Percentiles rank a stretch among this genome's conserved stretches.
Evolutionary conservation across 441 rosid genomes (phyloP).

Genomic region (Adansonia gregorii): DNA sequence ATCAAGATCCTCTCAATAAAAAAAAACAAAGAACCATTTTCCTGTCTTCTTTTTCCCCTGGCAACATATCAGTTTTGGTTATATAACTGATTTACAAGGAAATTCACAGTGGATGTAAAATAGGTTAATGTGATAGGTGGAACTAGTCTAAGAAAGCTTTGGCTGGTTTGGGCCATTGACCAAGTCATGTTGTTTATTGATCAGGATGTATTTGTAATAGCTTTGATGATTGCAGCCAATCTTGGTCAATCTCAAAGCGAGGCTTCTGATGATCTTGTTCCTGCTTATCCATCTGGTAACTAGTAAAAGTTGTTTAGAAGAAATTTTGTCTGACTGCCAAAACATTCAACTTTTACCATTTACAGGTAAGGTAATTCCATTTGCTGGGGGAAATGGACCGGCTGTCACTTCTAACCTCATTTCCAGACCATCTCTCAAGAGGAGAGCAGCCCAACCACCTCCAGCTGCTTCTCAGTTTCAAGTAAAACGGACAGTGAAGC

Average conservation of each 20-base stretch:
- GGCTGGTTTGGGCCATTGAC: background rate
- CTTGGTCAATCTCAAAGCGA: conserved; percentile 29
- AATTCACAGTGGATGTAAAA: background rate
- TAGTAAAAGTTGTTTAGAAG: background rate
- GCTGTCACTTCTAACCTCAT: conserved; percentile 15
- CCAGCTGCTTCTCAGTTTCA: conserved; percentile 10
- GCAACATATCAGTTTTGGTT: background rate
- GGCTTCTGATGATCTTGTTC: conserved; percentile 16
- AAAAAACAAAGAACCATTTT: conserved; percentile 4
- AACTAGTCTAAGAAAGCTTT: background rate
- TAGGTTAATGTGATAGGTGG: background rate
- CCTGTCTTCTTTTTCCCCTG: background rate
- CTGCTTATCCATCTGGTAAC: conserved; percentile 27
- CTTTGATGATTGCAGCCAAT: conserved; percentile 26
- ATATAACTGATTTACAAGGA: background rate
- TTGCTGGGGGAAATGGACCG: conserved; percentile 16
- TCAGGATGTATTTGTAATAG: conserved; percentile 2
- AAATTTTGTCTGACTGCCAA: background rate
- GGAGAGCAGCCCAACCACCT: conserved; percentile 21
- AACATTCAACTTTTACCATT: conserved; percentile 4
- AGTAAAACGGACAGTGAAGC: conserved; percentile 11
- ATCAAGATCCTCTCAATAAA: background rate
- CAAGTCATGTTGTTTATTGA: conserved; percentile 10
- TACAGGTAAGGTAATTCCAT: conserved; percentile 32
- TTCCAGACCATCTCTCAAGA: conserved; percentile 31